Percentiles rank a stretch among this genome's conserved stretches.
Conservation (phyloP, 768 basidiomycete species). For the Nidularia pulvinata region DNA sequence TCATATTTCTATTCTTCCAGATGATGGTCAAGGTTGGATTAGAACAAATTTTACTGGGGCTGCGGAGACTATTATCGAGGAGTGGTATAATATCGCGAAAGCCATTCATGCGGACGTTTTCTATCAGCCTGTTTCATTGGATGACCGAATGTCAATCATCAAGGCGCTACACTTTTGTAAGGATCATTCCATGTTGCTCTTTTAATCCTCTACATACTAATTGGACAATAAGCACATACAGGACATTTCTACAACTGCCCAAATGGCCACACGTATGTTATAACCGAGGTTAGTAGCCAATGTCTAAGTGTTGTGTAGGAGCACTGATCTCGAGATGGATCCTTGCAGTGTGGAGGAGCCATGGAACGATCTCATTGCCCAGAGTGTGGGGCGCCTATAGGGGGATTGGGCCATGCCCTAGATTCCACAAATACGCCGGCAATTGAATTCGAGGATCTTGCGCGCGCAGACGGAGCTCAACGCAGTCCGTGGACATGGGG, state of each 20-base stretch:
- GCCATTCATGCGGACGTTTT: conserved; percentile 19
- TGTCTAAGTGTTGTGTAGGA: neutral
- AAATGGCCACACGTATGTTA: conserved; percentile 65
- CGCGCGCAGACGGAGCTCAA: conserved; percentile 21
- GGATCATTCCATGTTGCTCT: neutral
- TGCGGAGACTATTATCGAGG: conserved; percentile 34
- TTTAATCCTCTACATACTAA: neutral
- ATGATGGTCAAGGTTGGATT: conserved; percentile 40
- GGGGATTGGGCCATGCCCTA: conserved; percentile 43
- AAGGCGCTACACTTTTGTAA: neutral
- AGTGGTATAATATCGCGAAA: conserved; percentile 42
- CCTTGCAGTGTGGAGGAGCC: conserved; percentile 56
- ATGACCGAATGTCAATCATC: conserved; percentile 3
- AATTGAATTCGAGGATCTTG: conserved; percentile 45
- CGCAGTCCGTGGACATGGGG: conserved; percentile 27
- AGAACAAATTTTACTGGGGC: conserved; percentile 33
- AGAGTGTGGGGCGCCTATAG: conserved; percentile 56
- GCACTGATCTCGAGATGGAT: neutral
- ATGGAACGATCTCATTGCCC: conserved; percentile 46
- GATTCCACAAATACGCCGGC: conserved; percentile 40
- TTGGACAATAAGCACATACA: conserved; percentile 22
- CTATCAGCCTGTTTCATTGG: conserved; percentile 4
- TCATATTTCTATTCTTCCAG: conserved; percentile 9
- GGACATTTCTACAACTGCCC: conserved; percentile 51
- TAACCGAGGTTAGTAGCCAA: conserved; percentile 41